Percentiles rank a stretch among this genome's conserved stretches.
These are phyloP conservation scores for Magnusiomyces paraingens DNA, from an alignment of 1,139 yeast species.

Conservation along the genomic window DNA sequence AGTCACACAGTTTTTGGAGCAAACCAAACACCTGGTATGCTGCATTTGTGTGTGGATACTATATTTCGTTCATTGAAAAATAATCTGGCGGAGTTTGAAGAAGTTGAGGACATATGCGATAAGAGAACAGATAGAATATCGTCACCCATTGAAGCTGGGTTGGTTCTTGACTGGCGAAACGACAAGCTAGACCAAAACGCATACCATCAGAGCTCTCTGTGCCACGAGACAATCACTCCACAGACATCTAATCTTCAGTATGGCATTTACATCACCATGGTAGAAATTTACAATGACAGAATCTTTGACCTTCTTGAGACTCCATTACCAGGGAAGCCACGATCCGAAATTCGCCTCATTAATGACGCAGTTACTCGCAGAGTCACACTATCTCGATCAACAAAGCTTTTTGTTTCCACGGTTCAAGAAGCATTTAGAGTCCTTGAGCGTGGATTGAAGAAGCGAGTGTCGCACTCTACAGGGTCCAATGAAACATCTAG, in stretches of 20 bases:
- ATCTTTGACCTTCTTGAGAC: conserved; percentile 25
- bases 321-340: conserved; percentile 1
- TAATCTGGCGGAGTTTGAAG: conserved; percentile 34
- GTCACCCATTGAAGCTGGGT: conserved; percentile 34
- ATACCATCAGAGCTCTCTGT: conserved; percentile 15
- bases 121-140: conserved; percentile 27
- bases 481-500: conserved; percentile 32
- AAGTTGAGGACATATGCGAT: conserved; percentile 28
- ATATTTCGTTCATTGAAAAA: conserved; percentile 29
- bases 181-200: conserved; percentile 9
- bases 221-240: conserved; percentile 17
- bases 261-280: conserved; percentile 31
- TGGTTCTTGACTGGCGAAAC: conserved; percentile 29
- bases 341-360: conserved; percentile 23
- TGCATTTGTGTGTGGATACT: conserved; percentile 34
- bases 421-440: conserved; percentile 27
- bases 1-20: conserved; percentile 28
- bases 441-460: conserved; percentile 27
- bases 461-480: conserved; percentile 32
- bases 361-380: conserved; percentile 24
- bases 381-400: conserved; percentile 22
- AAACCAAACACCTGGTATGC: conserved; percentile 30
- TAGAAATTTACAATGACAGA: conserved; percentile 34
- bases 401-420: conserved; percentile 27
- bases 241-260: conserved; percentile 21